Conservation (phyloP, 345 rosid species). For the Luvunga scandens region DNA sequence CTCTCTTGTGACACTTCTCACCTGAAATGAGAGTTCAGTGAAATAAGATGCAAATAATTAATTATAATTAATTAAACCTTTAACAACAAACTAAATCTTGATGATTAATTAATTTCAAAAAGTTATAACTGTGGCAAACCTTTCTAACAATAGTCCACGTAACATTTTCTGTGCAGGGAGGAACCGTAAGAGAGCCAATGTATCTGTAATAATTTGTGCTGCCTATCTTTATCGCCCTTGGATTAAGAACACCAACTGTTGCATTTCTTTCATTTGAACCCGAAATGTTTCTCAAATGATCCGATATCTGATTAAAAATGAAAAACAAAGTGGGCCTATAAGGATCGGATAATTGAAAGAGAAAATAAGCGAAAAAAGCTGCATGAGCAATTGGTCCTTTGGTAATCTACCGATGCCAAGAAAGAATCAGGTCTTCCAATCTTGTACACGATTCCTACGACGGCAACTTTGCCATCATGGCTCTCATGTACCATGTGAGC, state of each 20-base stretch:
- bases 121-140: constrained; percentile 20
- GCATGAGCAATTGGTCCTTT: too few species aligned
- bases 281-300: constrained; percentile 31
- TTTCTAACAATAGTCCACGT: constrained; percentile 63
- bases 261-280: constrained; percentile 24
- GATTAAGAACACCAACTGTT: constrained; percentile 48
- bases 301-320: constrained; percentile 33
- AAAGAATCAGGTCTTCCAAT: constrained; percentile 69
- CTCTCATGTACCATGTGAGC: constrained; percentile 77
- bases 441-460: constrained; percentile 64
- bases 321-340: too few species aligned
- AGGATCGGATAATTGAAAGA: too few species aligned
- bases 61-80: background rate
- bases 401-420: constrained; percentile 43
- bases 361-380: too few species aligned
- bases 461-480: constrained; percentile 52
- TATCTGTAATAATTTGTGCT: constrained; percentile 72
- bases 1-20: constrained; percentile 54
- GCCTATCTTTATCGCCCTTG: constrained; percentile 44
- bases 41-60: too few species aligned
- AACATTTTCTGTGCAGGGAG: constrained; percentile 82
- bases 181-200: constrained; percentile 76
- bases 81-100: background rate
- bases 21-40: constrained; percentile 22
- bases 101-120: background rate